Conservation (phyloP, 1,139 yeast genomes). For the Pichia sp. region DNA sequence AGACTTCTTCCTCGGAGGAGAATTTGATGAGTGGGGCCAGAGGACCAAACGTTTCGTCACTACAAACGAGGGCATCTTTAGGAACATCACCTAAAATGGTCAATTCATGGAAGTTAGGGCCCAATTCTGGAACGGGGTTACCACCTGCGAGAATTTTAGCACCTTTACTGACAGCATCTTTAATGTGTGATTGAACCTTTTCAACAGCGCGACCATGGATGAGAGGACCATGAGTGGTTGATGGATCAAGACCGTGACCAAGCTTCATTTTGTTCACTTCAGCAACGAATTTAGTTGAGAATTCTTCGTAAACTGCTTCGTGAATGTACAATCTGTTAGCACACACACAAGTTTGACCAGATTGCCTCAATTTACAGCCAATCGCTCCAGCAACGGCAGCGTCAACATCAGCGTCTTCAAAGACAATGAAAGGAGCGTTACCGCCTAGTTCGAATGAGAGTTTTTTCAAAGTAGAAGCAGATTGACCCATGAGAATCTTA, state of each 20-base stretch:
- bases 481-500: slow-evolving; percentile 71
- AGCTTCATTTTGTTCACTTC: slow-evolving; percentile 50
- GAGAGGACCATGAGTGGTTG: slow-evolving; percentile 76
- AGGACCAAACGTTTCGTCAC: slow-evolving; percentile 91
- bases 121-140: slow-evolving; percentile 53
- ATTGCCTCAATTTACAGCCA: slow-evolving; percentile 63
- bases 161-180: slow-evolving; percentile 72
- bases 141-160: slow-evolving; percentile 68
- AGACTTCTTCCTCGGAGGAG: slow-evolving; percentile 60
- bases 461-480: slow-evolving; percentile 76
- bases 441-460: slow-evolving; percentile 90
- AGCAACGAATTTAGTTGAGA: slow-evolving; percentile 43
- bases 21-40: slow-evolving; percentile 74
- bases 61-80: slow-evolving; percentile 50
- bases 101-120: slow-evolving; percentile 71
- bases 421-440: slow-evolving; percentile 87
- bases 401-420: slow-evolving; percentile 78
- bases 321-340: slow-evolving; percentile 75
- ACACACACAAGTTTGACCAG: slow-evolving; percentile 83
- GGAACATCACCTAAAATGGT: slow-evolving; percentile 67
- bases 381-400: slow-evolving; percentile 70
- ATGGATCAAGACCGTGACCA: slow-evolving; percentile 68
- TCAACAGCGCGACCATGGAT: slow-evolving; percentile 62
- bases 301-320: slow-evolving; percentile 53
- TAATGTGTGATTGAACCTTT: slow-evolving; percentile 66